Evolutionary conservation across 2,329 filamentous ascomycete genomes (phyloP).

Genomic region (Colletotrichum sp.): DNA sequence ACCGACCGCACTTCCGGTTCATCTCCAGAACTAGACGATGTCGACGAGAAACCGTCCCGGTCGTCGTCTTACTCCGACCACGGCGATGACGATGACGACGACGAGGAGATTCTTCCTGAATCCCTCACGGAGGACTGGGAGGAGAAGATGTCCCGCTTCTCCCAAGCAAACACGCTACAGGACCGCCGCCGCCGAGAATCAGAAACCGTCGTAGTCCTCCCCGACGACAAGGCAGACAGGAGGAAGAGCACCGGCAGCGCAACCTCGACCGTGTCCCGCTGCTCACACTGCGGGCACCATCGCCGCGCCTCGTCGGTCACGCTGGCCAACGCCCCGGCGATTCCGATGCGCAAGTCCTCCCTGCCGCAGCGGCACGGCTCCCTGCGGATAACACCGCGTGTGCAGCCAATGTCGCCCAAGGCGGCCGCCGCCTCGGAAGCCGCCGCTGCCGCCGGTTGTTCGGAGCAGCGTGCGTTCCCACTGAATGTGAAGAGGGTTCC

Average conservation of each 20-base stretch:
- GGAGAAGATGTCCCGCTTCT: neutral
- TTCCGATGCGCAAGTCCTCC: neutral
- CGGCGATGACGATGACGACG: neutral
- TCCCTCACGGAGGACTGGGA: constrained; percentile 5
- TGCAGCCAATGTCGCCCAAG: neutral
- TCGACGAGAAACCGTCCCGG: neutral
- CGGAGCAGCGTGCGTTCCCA: neutral
- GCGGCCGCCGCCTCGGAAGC: neutral
- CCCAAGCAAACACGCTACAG: neutral
- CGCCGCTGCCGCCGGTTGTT: neutral
- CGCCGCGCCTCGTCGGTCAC: neutral
- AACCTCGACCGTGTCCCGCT: neutral
- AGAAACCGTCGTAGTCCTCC: neutral
- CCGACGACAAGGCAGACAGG: neutral
- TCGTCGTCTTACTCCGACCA: neutral
- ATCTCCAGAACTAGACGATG: neutral
- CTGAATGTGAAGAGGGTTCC: neutral
- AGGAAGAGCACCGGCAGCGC: neutral
- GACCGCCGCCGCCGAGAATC: neutral
- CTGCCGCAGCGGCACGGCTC: neutral
- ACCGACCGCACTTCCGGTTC: neutral
- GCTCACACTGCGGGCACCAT: neutral
- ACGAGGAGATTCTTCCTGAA: neutral
- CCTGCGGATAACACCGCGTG: neutral
- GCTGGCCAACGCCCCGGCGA: neutral